These are phyloP conservation scores for Boehmeria nivea DNA, from an alignment of 306 rosid genomes.

Conservation along the genomic window DNA sequence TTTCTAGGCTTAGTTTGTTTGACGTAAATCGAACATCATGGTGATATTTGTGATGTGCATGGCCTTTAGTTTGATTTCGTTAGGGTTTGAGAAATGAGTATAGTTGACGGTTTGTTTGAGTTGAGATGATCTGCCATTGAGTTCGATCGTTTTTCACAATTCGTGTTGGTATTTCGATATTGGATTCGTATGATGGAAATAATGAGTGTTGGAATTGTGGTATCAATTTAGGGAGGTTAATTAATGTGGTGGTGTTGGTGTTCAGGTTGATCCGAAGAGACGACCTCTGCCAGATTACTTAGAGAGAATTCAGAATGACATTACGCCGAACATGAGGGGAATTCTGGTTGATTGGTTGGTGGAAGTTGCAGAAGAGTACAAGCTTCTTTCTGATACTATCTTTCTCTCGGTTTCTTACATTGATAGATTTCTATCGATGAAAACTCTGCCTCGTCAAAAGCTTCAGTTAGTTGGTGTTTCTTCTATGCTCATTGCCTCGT, in stretches of 20 bases:
- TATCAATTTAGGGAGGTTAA: not conserved
- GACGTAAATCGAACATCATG: no score
- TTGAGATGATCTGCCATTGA: no score
- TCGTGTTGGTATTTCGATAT: no score
- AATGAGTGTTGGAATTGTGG: not conserved
- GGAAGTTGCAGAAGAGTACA: constrained; percentile 84
- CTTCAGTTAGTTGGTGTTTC: constrained; percentile 79
- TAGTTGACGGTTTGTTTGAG: no score
- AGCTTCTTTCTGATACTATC: constrained; percentile 68
- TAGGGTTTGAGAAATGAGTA: no score
- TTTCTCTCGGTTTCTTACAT: constrained; percentile 53
- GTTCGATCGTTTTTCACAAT: no score
- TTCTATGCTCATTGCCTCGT: constrained; percentile 80
- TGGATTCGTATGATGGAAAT: no score
- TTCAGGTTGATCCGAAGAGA: constrained; percentile 59
- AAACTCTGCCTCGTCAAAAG: constrained; percentile 35
- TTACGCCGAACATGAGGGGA: constrained; percentile 70
- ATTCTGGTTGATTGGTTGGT: constrained; percentile 87
- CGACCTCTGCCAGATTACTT: constrained; percentile 59
- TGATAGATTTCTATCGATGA: constrained; percentile 59
- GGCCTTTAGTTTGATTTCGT: no score
- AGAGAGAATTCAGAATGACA: constrained; percentile 61
- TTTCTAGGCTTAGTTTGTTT: no score
- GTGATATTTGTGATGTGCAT: no score
- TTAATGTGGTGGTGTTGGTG: not conserved